Base-by-base conservation (phyloP, 208 protist species). In the Trypanosoma melophagium region DNA sequence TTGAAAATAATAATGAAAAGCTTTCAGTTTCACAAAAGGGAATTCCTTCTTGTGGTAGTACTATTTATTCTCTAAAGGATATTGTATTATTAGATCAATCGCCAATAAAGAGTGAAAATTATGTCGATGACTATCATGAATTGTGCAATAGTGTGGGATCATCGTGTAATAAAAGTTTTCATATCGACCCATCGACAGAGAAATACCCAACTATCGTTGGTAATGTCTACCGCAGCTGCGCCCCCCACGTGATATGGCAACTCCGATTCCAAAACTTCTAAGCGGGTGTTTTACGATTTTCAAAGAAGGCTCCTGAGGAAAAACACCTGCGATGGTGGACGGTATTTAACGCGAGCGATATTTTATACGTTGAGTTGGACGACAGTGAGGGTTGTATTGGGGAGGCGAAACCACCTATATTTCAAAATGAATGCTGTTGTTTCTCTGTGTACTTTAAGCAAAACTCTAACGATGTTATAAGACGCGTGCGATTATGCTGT, bases 221-320 rank as follows among this genome's bases (percentile, higher is more conserved):
- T 25, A 21, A 49, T 22, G 4, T 69, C 0, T 69, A 69, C 31
- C 64, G 64, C 41, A 69, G 64, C 45, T 44, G 5, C 24, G 55
- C 54, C 7, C 64, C 64, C 12, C n/a, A 69, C 24, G 54, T 61
- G 4, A 28, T 45, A 22, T 69, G 64, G 64, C 64, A 69, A 41
- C 64, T 60, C n/a, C 64, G 64, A 21, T 69, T 69, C 13, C 31
- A 61, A 42, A 45, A 62, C 16, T 62, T 62, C 55, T 25, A 51
- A 4, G 17, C 51, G 16, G 53, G 64, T 31, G 40, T 69, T 38
- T 52, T 69, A 25, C 64, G 64, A 35, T 69, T 62, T 38, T 53
- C 55, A 31, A 62, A 52, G 54, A 5, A 21, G 19, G 13, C 55
- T 41, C 42, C 55, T n/a, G 54, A 25, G 0, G 64, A 25, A 24